Evolutionary conservation across 805 yeast genomes (phyloP), one percentile per base, ranked within the genome.

Genomic region (Candida takata): DNA sequence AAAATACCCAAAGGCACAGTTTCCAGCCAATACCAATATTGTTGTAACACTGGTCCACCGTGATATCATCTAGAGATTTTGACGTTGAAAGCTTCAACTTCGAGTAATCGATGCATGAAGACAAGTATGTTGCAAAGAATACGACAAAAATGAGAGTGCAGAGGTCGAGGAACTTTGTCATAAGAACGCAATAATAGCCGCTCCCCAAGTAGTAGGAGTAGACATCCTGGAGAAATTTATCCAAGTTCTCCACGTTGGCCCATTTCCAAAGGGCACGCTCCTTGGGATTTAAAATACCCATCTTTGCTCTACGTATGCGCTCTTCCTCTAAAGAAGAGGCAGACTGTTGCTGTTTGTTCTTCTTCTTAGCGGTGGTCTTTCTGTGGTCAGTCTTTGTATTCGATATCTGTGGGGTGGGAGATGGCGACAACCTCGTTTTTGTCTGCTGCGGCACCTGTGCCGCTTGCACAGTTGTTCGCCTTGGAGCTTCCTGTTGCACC

Each of bases 191-290:
- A 32, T 70, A 67, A 39, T 80, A 70, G 0, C 99, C 99, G 54
- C 80, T 84, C 3, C 94, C 95, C 19, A 81, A 63, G 55, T 84
- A 92, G 54, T 87, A 92, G 34, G 70, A 69, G 58, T 92, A 92
- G 9, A 88, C 73, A 47, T 90, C 95, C 35, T 76, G 77, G 14
- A 92, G 64, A 49, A 90, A 92, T 31, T 76, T 72, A 61, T 92
- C 99, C 56, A 92, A 69, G 57, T 92, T 92, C 47, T 84, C 85
- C 17, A 92, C 85, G 51, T 92, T 92, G 1, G 97, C 95, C 97
- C 98, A 92, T 41, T 85, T 71, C 86, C 97, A 92, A 13, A 84
- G 64, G 0, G 97, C 95, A 33, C 86, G 64, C 52, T 88, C 96
- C 40, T 66, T 65, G 1, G 84, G 74, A 34, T 77, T 73, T 19